Conservation (phyloP, 148 eudicot genomes). For the Spergularia marina region DNA sequence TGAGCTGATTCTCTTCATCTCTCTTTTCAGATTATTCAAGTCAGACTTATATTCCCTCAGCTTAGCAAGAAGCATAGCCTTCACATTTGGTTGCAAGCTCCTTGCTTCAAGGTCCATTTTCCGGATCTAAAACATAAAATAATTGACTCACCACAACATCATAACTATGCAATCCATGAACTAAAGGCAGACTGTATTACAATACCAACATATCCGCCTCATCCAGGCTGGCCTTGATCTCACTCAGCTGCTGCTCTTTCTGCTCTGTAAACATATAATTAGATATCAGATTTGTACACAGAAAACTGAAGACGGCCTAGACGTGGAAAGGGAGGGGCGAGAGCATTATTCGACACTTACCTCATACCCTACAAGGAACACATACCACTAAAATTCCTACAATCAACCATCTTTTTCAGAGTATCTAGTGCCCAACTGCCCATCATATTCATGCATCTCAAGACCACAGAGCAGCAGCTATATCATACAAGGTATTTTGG, state of each 20-base stretch:
- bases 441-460: background rate
- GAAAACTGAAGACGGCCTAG: background rate
- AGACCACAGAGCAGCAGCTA: background rate
- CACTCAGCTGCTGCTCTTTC: slow-evolving; percentile 63
- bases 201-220: slow-evolving; percentile 91
- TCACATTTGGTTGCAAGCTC: slow-evolving; percentile 84
- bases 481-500: background rate
- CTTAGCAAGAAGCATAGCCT: slow-evolving; percentile 88
- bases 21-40: slow-evolving; percentile 74
- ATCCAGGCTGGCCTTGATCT: slow-evolving; percentile 63
- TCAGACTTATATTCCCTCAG: slow-evolving; percentile 85
- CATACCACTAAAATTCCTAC: background rate
- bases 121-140: slow-evolving; percentile 59
- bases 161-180: slow-evolving; percentile 1
- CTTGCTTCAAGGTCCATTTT: slow-evolving; percentile 98
- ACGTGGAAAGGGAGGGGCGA: background rate
- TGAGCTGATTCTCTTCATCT: slow-evolving; percentile 56
- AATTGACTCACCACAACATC: slow-evolving; percentile 13
- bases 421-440: background rate
- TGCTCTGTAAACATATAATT: slow-evolving; percentile 41
- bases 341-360: background rate
- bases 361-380: background rate
- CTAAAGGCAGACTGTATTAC: slow-evolving; percentile 1
- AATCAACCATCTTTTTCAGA: background rate
- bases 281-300: slow-evolving; percentile 12